Evolutionary conservation across 805 yeast genomes (phyloP).

Genomic region (Barnettozyma siamensis): DNA sequence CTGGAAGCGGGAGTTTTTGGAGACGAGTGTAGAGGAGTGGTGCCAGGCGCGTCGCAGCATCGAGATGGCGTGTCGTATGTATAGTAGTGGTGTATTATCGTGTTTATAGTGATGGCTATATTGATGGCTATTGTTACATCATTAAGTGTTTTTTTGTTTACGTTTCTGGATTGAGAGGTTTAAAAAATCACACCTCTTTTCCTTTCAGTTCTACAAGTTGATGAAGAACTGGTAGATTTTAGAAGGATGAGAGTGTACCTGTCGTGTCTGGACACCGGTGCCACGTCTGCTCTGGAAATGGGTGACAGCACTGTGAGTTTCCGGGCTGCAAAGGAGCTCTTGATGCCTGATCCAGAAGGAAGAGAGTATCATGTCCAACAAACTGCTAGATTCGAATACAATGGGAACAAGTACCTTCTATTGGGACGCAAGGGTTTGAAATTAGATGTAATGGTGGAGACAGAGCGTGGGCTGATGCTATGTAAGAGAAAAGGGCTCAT

Average conservation of each 20-base stretch:
- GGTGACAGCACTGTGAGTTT: too few relatives aligned
- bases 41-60: constrained; percentile 29
- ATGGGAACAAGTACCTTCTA: constrained; percentile 6
- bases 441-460: constrained; percentile 13
- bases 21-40: constrained; percentile 33
- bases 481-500: constrained; percentile 15
- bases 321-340: too few relatives aligned
- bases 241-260: constrained; percentile 1
- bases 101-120: too few relatives aligned
- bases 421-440: constrained; percentile 16
- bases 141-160: constrained; percentile 1
- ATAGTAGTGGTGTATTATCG: background rate
- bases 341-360: constrained; percentile 3
- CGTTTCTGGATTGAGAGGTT: too few relatives aligned
- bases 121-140: background rate
- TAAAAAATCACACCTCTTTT: constrained; percentile 2
- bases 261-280: background rate
- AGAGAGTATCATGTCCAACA: constrained; percentile 14
- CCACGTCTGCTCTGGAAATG: background rate
- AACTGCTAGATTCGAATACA: constrained; percentile 7
- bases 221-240: too few relatives aligned
- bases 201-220: too few relatives aligned
- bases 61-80: too few relatives aligned
- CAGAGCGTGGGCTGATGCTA: constrained; percentile 7
- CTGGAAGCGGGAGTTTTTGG: constrained; percentile 62